A percentile compares a stretch with the other conserved stretches of the same genome.
Conservation (phyloP, 805 yeast species). For the Starmerella asiatica region DNA sequence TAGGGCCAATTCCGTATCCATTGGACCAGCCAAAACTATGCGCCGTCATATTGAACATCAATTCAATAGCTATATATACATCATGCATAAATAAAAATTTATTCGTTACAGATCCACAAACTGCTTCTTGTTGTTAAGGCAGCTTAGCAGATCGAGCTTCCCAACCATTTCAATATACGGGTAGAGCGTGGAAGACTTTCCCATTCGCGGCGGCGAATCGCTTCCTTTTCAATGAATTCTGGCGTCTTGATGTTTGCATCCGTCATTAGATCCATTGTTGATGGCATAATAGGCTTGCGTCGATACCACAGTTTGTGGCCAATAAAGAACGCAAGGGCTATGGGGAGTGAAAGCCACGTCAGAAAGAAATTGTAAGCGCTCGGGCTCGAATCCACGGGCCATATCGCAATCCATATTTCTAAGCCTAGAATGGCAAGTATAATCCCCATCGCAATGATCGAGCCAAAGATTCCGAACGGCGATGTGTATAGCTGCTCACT, state of each 20-base stretch:
- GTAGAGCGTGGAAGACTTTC: too few relatives aligned
- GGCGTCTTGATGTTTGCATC: slow-evolving; percentile 14
- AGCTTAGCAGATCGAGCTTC: too few relatives aligned
- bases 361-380: slow-evolving; percentile 34
- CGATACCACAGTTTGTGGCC: slow-evolving; percentile 16
- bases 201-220: neutral
- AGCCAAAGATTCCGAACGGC: slow-evolving; percentile 57
- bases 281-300: slow-evolving; percentile 4
- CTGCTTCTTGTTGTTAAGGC: too few relatives aligned
- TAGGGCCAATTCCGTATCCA: too few relatives aligned
- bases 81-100: too few relatives aligned
- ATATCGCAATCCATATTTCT: slow-evolving; percentile 72
- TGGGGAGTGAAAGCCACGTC: slow-evolving; percentile 39
- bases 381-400: slow-evolving; percentile 41
- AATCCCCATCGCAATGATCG: slow-evolving; percentile 46
- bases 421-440: slow-evolving; percentile 52
- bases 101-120: too few relatives aligned
- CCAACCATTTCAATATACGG: too few relatives aligned
- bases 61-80: too few relatives aligned
- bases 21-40: too few relatives aligned
- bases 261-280: slow-evolving; percentile 13
- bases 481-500: slow-evolving; percentile 57
- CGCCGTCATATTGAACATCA: too few relatives aligned
- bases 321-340: slow-evolving; percentile 12
- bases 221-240: slow-evolving; percentile 3